phyloP scores from a whole-genome alignment of 306 rosid species.

The Cucumis melo region DNA sequence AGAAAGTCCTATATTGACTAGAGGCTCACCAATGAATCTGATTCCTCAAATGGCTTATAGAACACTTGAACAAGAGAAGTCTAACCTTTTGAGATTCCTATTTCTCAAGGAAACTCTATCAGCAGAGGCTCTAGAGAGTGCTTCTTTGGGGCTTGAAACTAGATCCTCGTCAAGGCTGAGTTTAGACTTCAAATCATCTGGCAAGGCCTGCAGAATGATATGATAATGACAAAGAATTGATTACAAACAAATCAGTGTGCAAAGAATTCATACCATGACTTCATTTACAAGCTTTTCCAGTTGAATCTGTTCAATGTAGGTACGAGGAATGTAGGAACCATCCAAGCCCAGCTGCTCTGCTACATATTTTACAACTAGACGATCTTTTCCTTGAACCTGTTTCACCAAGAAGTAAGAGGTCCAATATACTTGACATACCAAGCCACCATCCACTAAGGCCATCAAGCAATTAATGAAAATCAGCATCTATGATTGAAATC shows the following conservation, averaged over 20 bases:
- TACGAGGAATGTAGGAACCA: conserved; percentile 91
- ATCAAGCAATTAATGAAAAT: not conserved
- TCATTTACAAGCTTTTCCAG: conserved; percentile 93
- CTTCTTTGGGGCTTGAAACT: conserved; percentile 89
- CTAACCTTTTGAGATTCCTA: conserved; percentile 64
- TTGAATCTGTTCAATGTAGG: conserved; percentile 96
- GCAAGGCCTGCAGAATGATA: conserved; percentile 68
- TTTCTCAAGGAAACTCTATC: conserved; percentile 70
- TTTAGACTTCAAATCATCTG: conserved; percentile 90
- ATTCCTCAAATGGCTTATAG: not conserved
- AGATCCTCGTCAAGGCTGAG: conserved; percentile 92
- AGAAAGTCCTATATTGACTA: not conserved
- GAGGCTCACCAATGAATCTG: not conserved
- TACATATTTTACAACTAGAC: conserved; percentile 38
- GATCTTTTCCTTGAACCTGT: conserved; percentile 95
- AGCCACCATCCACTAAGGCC: not conserved
- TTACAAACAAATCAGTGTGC: not conserved
- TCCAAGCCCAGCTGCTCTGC: conserved; percentile 88
- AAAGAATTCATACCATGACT: conserved; percentile 66
- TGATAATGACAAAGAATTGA: conserved; percentile 9
- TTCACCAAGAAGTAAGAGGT: conserved; percentile 12
- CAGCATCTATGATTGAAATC: not conserved
- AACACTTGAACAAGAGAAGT: not conserved
- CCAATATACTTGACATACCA: not conserved
- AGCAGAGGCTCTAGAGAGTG: conserved; percentile 86